Evolutionary conservation across 257 asterid species (phyloP).

Genomic region (Ophiorrhiza pumila): DNA sequence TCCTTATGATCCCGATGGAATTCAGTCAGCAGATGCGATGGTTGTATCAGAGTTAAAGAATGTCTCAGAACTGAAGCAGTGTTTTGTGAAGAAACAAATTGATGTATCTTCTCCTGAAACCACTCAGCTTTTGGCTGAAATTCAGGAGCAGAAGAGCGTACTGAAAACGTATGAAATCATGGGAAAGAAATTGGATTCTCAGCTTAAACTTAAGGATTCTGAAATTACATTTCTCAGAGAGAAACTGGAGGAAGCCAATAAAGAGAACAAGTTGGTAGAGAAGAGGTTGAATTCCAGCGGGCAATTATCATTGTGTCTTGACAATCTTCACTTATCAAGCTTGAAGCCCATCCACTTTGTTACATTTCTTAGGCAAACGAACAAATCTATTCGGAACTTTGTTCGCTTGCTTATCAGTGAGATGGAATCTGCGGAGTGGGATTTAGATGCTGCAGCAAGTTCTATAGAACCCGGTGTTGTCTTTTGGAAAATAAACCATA

Average conservation of each 20-base stretch:
- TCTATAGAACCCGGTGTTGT: conserved; percentile 50
- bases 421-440: conserved; percentile 76
- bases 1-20: conserved; percentile 82
- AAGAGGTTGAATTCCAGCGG: conserved; percentile 56
- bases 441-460: conserved; percentile 61
- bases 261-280: conserved; percentile 55
- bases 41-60: conserved; percentile 61
- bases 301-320: conserved; percentile 30
- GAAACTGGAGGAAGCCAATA: conserved; percentile 53
- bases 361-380: conserved; percentile 35
- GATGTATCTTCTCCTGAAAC: conserved; percentile 51
- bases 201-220: conserved; percentile 71
- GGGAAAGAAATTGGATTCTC: conserved; percentile 64
- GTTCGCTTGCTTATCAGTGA: conserved; percentile 48
- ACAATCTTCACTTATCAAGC: conserved; percentile 33
- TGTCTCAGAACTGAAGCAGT: conserved; percentile 65
- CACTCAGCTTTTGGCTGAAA: conserved; percentile 45
- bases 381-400: conserved; percentile 58
- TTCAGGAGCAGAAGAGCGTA: conserved; percentile 61
- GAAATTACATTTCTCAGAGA: conserved; percentile 70
- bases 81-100: conserved; percentile 51
- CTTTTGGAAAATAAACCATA: conserved; percentile 48
- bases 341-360: conserved; percentile 54
- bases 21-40: conserved; percentile 63
- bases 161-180: conserved; percentile 57